A percentile compares a stretch with the other conserved stretches of the same genome.
Evolutionary conservation across 2,329 filamentous ascomycete genomes (phyloP).

Genomic region (Pezicula rhizophila): DNA sequence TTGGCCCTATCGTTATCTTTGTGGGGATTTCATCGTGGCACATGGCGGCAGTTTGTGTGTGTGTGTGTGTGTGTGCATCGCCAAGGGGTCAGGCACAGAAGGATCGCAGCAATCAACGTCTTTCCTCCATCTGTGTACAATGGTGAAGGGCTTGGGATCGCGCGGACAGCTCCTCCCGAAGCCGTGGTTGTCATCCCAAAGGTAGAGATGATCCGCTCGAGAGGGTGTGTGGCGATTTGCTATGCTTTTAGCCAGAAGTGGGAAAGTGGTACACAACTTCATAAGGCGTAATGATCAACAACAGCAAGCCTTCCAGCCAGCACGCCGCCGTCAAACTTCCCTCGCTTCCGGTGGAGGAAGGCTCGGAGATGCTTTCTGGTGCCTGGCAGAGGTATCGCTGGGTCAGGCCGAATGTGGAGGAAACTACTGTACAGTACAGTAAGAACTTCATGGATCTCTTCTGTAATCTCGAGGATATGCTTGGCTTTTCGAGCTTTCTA

Average conservation of each 20-base stretch:
- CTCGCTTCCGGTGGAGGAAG: neutral
- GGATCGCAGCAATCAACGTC: neutral
- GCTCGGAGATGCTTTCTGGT: neutral
- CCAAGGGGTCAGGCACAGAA: neutral
- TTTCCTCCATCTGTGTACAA: too few species aligned
- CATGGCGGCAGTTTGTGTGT: neutral
- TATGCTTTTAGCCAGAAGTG: too few species aligned
- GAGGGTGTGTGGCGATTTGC: too few species aligned
- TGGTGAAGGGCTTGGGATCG: too few species aligned
- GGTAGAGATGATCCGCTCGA: too few species aligned
- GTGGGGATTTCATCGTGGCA: neutral
- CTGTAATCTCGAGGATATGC: too few species aligned
- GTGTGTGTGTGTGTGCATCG: too few species aligned
- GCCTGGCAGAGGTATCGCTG: neutral
- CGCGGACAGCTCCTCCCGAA: neutral
- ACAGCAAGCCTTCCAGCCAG: neutral
- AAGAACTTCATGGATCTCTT: too few species aligned
- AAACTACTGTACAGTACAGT: too few species aligned
- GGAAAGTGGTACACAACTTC: too few species aligned
- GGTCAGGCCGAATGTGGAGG: neutral
- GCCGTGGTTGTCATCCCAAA: neutral
- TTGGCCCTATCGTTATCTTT: neutral
- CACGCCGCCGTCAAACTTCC: neutral
- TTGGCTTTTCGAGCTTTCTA: too few species aligned
- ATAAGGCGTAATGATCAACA: neutral